phyloP scores from a whole-genome alignment of 73 alveolate genomes.

The Tetrahymena malaccensis region DNA sequence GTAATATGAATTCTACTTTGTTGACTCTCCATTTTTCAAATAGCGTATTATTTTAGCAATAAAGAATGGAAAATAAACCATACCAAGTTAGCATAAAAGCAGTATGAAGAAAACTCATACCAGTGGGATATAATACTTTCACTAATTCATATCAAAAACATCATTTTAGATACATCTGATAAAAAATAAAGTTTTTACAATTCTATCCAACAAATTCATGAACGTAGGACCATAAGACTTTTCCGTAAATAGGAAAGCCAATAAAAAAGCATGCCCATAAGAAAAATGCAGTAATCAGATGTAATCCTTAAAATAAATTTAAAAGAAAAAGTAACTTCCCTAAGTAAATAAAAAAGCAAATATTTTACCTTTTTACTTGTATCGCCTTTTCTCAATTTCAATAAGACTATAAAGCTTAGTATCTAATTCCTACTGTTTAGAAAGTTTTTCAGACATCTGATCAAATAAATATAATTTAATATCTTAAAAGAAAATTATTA shows the following conservation, averaged over 20 bases:
- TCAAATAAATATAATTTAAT: neutral
- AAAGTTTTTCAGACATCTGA: neutral
- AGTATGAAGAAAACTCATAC: neutral
- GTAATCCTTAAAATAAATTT: neutral
- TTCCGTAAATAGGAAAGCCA: neutral
- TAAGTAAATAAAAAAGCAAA: neutral
- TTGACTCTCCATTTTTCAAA: neutral
- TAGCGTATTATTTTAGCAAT: neutral
- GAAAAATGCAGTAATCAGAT: neutral
- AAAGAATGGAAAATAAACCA: neutral
- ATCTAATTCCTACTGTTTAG: neutral
- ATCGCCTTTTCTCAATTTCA: neutral
- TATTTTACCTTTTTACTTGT: neutral
- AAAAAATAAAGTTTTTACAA: neutral
- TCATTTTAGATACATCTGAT: neutral
- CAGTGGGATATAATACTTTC: neutral
- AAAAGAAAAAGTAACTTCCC: neutral
- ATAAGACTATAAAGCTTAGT: neutral
- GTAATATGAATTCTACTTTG: neutral
- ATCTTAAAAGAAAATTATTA: neutral
- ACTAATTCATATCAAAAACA: neutral
- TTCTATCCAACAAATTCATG: neutral
- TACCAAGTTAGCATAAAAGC: neutral
- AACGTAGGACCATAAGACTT: neutral
- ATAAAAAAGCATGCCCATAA: neutral